phyloP scores from a whole-genome alignment of 179 eudicot species.

The Beta lomatogona region DNA sequence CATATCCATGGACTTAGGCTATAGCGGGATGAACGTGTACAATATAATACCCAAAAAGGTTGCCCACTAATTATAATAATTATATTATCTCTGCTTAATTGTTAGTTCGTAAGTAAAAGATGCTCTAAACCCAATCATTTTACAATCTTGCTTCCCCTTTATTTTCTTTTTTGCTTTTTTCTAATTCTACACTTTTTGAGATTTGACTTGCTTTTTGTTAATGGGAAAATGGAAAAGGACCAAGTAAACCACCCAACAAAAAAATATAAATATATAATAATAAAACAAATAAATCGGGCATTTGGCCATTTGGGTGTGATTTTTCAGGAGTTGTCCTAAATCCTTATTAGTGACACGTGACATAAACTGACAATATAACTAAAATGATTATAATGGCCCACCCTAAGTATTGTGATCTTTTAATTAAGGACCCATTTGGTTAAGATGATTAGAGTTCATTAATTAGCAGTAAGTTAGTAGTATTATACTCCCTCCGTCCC shows the following conservation, averaged over 20 bases:
- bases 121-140: conserved; percentile 33
- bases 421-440: not conserved
- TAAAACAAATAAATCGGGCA: not conserved
- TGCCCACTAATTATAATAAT: not conserved
- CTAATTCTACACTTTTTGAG: not conserved
- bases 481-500: too few species aligned
- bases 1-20: not conserved
- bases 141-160: conserved; percentile 22
- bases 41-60: conserved; percentile 10
- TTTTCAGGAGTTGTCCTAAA: conserved; percentile 7
- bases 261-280: not conserved
- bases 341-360: conserved; percentile 27
- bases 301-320: too few species aligned
- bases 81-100: conserved; percentile 21
- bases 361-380: conserved; percentile 25
- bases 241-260: not conserved
- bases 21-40: conserved; percentile 25
- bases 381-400: conserved; percentile 27
- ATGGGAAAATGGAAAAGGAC: conserved; percentile 1
- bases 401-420: conserved; percentile 7
- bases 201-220: conserved; percentile 19
- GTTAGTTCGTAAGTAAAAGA: conserved; percentile 20
- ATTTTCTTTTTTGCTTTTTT: not conserved
- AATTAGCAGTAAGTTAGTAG: not conserved
- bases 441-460: conserved; percentile 23